Base-by-base conservation (phyloP, 2,329 filamentous ascomycete species). In the Colletotrichum ledebouriae region DNA sequence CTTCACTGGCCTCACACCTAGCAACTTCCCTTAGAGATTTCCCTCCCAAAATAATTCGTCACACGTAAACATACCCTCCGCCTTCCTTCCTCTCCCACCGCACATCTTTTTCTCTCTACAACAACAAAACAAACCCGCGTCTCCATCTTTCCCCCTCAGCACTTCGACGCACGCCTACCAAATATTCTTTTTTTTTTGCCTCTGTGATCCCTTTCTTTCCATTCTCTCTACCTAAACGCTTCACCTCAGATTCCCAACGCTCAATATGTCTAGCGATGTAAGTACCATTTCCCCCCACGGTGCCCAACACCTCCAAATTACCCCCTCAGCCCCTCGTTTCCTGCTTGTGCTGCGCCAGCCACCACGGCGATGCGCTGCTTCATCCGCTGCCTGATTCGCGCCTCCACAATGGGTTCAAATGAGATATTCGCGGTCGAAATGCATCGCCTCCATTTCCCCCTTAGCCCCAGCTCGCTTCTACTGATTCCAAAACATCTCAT, bases 191-290 rank as follows among this genome's bases (percentile, higher is more conserved):
- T 17, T 17, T 17, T 34, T 53, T 55, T 44, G 34, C 63, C 44
- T 61, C 59, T 25, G 12, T 61, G 29, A 63, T 60, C 50, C 60
- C 46, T 50, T 50, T 52, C 50, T 37, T 58, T 25, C 25, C 25
- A 29, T 39, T 57, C 11, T 53, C 61, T 69, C 56, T 39, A 62
- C 57, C 61, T 66, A 60, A 56, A 55, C 56, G 50, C 60, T 55
- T 55, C 15, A 53, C 34, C 52, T 56, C 66, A 66, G 53, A 47
- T 58, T 56, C 55, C 15, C 64, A 37, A 60, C 69, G 57, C 53
- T 63, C 70, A 71, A 62, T 59, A 71, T 71, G 70, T 70, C 70
- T 57, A 63, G 67, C 60, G 70, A 71, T 64, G 70, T 71, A 70
- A 70, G 70, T 71, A 68, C 46, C 55, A 56, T 63, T 63, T 62